Conservation (phyloP, 257 asterid genomes). For the Solanum habrochaites region DNA sequence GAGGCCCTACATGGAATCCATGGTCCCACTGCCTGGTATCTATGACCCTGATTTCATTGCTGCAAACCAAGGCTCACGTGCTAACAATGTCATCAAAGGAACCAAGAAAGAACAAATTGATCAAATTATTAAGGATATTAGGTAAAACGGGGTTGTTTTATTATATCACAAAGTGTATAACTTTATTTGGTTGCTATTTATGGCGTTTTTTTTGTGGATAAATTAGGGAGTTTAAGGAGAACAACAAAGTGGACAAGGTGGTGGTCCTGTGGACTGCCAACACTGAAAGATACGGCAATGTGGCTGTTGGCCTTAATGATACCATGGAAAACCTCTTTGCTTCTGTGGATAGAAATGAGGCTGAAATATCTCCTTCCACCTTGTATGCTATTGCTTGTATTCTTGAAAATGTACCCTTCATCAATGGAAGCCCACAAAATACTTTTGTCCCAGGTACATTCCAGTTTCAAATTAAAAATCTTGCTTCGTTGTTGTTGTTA, state of each 20-base stretch:
- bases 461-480: background rate
- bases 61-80: conserved; percentile 96
- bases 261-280: conserved; percentile 97
- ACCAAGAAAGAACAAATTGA: conserved; percentile 76
- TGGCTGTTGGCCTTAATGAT: conserved; percentile 84
- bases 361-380: conserved; percentile 89
- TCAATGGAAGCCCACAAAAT: conserved; percentile 98
- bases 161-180: background rate
- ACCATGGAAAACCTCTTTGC: conserved; percentile 68
- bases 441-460: conserved; percentile 84
- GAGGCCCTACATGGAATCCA: conserved; percentile 94
- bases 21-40: conserved; percentile 99
- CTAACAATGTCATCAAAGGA: conserved; percentile 74
- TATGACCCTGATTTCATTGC: conserved; percentile 95
- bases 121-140: conserved; percentile 70
- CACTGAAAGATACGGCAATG: conserved; percentile 92
- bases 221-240: conserved; percentile 81
- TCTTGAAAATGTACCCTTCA: conserved; percentile 73
- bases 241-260: conserved; percentile 68
- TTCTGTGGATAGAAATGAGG: conserved; percentile 63
- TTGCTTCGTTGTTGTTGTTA: background rate
- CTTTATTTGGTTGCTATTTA: background rate
- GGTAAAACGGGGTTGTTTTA: conserved; percentile 19
- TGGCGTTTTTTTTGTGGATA: background rate
- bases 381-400: conserved; percentile 66